Evolutionary conservation across 1,139 yeast genomes (phyloP).

Genomic region (Hanseniaspora sp.): DNA sequence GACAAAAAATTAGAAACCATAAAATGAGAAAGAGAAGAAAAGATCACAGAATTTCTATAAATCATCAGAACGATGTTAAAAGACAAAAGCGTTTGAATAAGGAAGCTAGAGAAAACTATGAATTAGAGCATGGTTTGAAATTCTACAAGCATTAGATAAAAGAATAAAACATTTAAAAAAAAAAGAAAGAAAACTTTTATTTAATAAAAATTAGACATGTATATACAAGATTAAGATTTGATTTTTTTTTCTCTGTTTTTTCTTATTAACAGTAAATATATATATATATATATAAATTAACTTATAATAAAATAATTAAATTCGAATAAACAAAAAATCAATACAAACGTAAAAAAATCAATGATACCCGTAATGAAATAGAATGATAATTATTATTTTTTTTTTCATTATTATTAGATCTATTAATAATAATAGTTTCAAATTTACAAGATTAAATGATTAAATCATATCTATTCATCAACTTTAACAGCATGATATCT

Average conservation of each 20-base stretch:
- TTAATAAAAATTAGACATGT: constrained; percentile 20
- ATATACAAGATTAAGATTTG: background rate
- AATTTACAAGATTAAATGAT: background rate
- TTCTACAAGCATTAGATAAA: constrained; percentile 9
- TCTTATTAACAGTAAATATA: background rate
- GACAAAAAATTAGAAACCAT: constrained; percentile 64
- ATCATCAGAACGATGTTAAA: background rate
- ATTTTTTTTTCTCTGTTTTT: background rate
- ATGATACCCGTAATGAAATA: background rate
- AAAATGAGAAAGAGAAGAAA: constrained; percentile 64
- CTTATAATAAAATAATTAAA: background rate
- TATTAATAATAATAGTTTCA: background rate
- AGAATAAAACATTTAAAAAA: constrained; percentile 26
- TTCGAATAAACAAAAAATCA: background rate
- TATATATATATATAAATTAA: background rate
- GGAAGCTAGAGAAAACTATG: constrained; percentile 11
- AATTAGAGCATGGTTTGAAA: constrained; percentile 8
- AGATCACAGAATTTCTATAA: constrained; percentile 16
- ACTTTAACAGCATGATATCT: constrained; percentile 70
- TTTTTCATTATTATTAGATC: background rate
- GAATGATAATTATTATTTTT: no score
- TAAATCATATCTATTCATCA: constrained; percentile 9
- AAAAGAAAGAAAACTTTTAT: constrained; percentile 26
- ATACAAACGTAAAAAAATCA: no score
- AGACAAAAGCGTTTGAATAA: constrained; percentile 2